Percentiles rank a stretch among this genome's conserved stretches.
phyloP scores from a whole-genome alignment of 768 basidiomycete genomes.

The Phaeotremella skinneri region DNA sequence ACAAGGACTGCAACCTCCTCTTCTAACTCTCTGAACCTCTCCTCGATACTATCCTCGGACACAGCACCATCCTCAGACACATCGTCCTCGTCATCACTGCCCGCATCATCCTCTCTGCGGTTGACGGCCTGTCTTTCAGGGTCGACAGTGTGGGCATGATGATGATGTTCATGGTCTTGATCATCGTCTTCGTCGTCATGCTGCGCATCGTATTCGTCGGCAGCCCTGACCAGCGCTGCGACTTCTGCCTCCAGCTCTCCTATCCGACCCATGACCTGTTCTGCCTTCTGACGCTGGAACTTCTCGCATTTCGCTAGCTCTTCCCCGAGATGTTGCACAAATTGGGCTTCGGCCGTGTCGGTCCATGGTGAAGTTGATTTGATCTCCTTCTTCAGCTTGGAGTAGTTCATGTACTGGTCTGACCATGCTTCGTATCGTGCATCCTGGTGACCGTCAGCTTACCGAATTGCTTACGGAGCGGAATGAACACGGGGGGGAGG shows the following conservation, averaged over 20 bases:
- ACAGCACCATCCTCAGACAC: conserved; percentile 59
- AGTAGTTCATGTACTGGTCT: conserved; percentile 86
- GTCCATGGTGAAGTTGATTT: conserved; percentile 78
- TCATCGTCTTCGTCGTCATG: conserved; percentile 57
- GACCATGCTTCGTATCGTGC: conserved; percentile 88
- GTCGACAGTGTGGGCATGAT: conserved; percentile 47
- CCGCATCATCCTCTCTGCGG: conserved; percentile 45
- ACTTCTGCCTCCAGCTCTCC: conserved; percentile 78
- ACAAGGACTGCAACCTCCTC: conserved; percentile 94
- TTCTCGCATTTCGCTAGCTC: conserved; percentile 92
- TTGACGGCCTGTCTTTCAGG: conserved; percentile 24
- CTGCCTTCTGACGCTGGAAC: conserved; percentile 79
- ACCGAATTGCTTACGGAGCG: background rate
- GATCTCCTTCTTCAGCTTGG: conserved; percentile 80
- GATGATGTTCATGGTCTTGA: conserved; percentile 64
- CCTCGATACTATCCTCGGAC: conserved; percentile 70
- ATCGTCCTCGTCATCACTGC: conserved; percentile 47
- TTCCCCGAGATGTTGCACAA: conserved; percentile 70
- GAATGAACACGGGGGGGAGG: background rate
- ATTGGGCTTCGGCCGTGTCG: conserved; percentile 74
- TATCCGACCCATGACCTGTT: conserved; percentile 76
- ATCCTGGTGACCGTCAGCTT: conserved; percentile 55
- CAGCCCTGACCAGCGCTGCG: conserved; percentile 60
- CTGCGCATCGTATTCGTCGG: conserved; percentile 46
- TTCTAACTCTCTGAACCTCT: conserved; percentile 79